phyloP scores from a whole-genome alignment of 2,329 filamentous ascomycete genomes.

The Rhynchosporium graminicola region DNA sequence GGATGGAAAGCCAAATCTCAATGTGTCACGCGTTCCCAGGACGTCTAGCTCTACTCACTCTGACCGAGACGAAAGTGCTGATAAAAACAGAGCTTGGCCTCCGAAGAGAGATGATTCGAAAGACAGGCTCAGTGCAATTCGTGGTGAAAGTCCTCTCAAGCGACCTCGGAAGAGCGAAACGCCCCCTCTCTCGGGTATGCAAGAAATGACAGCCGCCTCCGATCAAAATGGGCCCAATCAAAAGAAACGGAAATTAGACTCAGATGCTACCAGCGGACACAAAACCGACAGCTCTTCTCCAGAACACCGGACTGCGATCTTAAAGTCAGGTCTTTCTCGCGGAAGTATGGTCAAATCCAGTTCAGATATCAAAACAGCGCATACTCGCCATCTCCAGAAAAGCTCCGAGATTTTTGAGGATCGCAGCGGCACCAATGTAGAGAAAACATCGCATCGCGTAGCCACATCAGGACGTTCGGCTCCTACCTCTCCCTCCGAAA shows the following conservation, averaged over 20 bases:
- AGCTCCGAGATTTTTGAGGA: constrained; percentile 16
- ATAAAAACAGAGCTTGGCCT: constrained; percentile 56
- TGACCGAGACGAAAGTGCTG: constrained; percentile 30
- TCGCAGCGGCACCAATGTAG: constrained; percentile 18
- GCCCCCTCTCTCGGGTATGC: constrained; percentile 48
- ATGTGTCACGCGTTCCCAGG: constrained; percentile 29
- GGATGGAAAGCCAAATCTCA: constrained; percentile 41
- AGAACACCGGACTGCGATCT: constrained; percentile 29
- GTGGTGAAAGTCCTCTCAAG: constrained; percentile 56
- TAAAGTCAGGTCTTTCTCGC: constrained; percentile 28
- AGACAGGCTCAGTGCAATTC: constrained; percentile 51
- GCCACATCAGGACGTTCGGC: constrained; percentile 21
- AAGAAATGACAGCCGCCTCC: constrained; percentile 52
- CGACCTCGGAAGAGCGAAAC: constrained; percentile 60
- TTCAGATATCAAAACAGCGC: constrained; percentile 26
- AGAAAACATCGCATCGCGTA: constrained; percentile 25
- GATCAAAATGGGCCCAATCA: constrained; percentile 52
- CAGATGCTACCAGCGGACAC: constrained; percentile 41
- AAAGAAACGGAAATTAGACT: constrained; percentile 60
- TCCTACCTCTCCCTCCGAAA: constrained; percentile 19
- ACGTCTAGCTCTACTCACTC: constrained; percentile 18
- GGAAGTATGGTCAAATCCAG: constrained; percentile 27
- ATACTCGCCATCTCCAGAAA: constrained; percentile 21
- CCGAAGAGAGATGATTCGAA: constrained; percentile 62
- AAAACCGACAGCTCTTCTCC: constrained; percentile 37